These are phyloP conservation scores for Suillus clintonianus DNA, from an alignment of 768 basidiomycete species.

Conservation along the genomic window DNA sequence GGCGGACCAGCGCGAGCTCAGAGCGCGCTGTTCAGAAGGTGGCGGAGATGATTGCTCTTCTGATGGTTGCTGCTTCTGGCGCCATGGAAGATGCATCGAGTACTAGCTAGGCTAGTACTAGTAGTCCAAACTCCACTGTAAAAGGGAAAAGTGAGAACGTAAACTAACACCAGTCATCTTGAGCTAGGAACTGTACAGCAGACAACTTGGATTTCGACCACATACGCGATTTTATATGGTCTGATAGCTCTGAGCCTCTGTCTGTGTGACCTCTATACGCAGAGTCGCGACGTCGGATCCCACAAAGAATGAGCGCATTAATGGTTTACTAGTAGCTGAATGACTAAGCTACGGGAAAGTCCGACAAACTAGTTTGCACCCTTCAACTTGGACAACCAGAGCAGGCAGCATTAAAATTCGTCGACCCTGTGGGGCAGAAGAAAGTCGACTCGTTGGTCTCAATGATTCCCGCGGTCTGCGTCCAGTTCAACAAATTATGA, in stretches of 20 bases:
- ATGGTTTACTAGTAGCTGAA: background rate
- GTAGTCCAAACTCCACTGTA: background rate
- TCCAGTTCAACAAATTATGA: background rate
- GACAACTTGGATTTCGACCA: background rate
- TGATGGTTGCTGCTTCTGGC: background rate
- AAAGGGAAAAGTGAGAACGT: background rate
- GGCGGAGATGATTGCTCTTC: background rate
- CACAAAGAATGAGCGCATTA: too few species aligned
- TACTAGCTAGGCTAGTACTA: background rate
- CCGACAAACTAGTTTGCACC: background rate
- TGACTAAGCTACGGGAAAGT: background rate
- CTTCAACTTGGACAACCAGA: background rate
- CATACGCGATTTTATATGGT: background rate
- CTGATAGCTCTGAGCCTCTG: background rate
- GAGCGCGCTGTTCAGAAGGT: background rate
- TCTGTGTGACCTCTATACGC: background rate
- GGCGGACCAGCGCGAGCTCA: background rate
- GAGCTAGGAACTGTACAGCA: background rate
- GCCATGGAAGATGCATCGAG: constrained; percentile 1
- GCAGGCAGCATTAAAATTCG: background rate
- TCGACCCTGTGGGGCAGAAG: background rate
- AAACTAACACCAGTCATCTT: background rate
- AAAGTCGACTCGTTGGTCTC: background rate
- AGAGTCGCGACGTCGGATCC: background rate
- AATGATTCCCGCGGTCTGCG: background rate